Base-by-base conservation (phyloP, 768 basidiomycete genomes). In the Sarcomyxa edulis region DNA sequence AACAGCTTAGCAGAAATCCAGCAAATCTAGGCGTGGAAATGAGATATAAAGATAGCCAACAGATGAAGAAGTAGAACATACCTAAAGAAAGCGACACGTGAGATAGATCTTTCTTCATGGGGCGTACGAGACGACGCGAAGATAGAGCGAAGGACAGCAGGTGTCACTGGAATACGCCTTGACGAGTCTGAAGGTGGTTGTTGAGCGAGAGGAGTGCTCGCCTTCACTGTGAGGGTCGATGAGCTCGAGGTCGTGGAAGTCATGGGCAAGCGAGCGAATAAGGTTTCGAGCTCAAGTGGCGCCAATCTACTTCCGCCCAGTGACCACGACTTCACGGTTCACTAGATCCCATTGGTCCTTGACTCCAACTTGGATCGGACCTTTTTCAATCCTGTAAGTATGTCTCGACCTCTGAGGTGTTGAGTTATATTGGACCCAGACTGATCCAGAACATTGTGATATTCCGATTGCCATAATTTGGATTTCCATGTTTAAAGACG, bases 21-120 rank as follows among this genome's bases (percentile, higher is more conserved):
- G 84, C 68, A 56, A 92, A 92, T 42, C 88, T 91, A 29, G 24
- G 18, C 14, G 19, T 10, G 40, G 24, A 26, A 10, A 19, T 41
- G 15, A 38, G 15, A 24, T 18, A 37, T 42, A 14, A 33, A 32
- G 36, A 32, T 21, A 18, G 14, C 14, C 18, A 28, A 35, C 14
- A 30, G 14, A 37, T 14, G 35, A 38, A 37, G 27, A 41, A 25
- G 29, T 16, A 37, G 40, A 39, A 37, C 51, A 32, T 56, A 85
- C 88, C 89, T 76, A 59, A 91, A 91, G 66, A 92, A 92, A 21
- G 89, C 88, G 36, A 88, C 71, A 10, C 87, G 76, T 26, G 88
- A 92, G 37, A 92, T 79, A 1, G 84, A 80, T 20, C 89, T 76
- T 56, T 92, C 88, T 54, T 92, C 88, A 39, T 82, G 65, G 3